Base-by-base conservation (phyloP, 75 land plant genomes). In the Ceratopteris richardii region DNA sequence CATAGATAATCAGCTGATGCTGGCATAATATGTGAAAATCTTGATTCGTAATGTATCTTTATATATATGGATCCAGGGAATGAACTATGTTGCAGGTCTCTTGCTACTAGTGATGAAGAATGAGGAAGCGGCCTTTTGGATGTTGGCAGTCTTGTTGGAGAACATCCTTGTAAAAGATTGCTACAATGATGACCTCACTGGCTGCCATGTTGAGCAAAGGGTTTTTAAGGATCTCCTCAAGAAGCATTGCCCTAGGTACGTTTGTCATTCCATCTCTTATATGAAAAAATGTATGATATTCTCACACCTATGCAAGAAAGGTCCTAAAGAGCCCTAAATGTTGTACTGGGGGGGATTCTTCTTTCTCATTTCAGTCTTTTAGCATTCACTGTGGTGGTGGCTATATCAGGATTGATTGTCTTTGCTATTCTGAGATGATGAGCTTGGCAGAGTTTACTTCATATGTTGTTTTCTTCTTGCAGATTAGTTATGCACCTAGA, bases 81-180 rank as follows among this genome's bases (percentile, higher is more conserved):
- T 77, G 66, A 77, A 77, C 52, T 76, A 43, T 71, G 69, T 76
- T 20, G 75, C 76, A 16, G 77, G 71, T 19, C 46, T 73, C 41
- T 44, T 77, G 47, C 51, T 77, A 29, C 54, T 77, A 28, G 79
- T 77, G 55, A 77, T 77, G 79, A 67, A 67, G 67, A 77, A 51
- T 29, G 79, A 77, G 46, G 79, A 77, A 33, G 77, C 77, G 39
- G 79, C 79, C n/a, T 77, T 72, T 43, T 73, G 77, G 71, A 73
- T 77, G 79, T 60, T 77, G 29, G 70, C 79, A 33, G 77, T 77
- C 3, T 70, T 77, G 27, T 41, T 77, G 58, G 79, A 77, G 21
- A 67, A 77, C 57, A 72, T 77, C n/a, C 25, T 77, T 16, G 55
- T 72, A 52, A 57, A 62, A 61, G 77, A 72, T 29, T 65, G 75